phyloP scores from a whole-genome alignment of 2,329 filamentous ascomycete species.

The Aschersonia sp. region DNA sequence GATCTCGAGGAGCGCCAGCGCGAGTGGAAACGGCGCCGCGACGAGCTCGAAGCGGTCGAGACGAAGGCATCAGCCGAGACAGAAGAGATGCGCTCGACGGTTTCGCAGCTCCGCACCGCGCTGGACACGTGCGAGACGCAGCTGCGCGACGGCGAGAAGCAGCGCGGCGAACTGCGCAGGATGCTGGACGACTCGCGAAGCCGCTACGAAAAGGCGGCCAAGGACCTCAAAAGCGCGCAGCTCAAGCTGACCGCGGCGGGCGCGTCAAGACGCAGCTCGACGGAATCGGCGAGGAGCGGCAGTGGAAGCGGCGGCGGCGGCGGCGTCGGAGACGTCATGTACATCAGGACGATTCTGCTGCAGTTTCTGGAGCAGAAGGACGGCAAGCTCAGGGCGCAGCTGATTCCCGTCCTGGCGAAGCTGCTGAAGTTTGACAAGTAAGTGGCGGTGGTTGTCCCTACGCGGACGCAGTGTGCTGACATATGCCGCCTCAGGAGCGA shows the following conservation, averaged over 20 bases:
- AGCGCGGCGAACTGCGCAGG: slow-evolving; percentile 60
- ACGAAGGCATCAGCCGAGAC: slow-evolving; percentile 59
- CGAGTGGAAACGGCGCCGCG: slow-evolving; percentile 58
- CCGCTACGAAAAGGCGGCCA: slow-evolving; percentile 67
- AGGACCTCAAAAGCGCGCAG: slow-evolving; percentile 43
- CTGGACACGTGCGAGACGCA: slow-evolving; percentile 82
- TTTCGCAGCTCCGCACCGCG: slow-evolving; percentile 62
- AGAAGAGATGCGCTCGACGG: slow-evolving; percentile 59
- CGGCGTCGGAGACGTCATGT: slow-evolving; percentile 36
- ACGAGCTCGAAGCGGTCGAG: slow-evolving; percentile 60
- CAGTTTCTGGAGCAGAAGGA: slow-evolving; percentile 75
- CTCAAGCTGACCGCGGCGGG: slow-evolving; percentile 26
- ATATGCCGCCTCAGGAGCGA: slow-evolving; percentile 32
- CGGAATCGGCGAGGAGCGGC: slow-evolving; percentile 22
- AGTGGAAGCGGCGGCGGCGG: slow-evolving; percentile 9
- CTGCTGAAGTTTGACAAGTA: slow-evolving; percentile 64
- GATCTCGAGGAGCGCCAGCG: slow-evolving; percentile 60
- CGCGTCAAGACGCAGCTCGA: slow-evolving; percentile 27
- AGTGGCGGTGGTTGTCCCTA: slow-evolving; percentile 16
- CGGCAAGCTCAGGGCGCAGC: slow-evolving; percentile 57
- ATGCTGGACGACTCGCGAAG: slow-evolving; percentile 65
- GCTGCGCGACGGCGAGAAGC: slow-evolving; percentile 68
- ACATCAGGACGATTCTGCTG: slow-evolving; percentile 67
- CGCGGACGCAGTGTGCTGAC: neutral
- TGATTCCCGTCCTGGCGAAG: slow-evolving; percentile 66